Base-by-base conservation (phyloP, 2,329 filamentous ascomycete genomes). In the Hypoxylon sp. region DNA sequence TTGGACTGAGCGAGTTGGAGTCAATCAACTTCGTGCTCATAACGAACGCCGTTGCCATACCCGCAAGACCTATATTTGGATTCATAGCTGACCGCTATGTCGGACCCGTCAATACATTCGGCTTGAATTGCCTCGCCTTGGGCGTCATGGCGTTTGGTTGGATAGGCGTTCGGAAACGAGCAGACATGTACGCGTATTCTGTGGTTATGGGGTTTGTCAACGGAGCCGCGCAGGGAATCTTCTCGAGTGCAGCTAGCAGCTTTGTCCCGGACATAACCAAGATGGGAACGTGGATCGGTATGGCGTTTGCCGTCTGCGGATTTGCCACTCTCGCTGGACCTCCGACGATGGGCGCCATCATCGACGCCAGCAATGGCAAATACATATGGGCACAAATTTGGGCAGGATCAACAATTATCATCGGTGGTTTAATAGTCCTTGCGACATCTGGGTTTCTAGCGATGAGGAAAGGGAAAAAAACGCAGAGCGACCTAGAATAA, bases 11-110 rank as follows among this genome's bases (percentile, higher is more conserved):
- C 12, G 78, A 79, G 16, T 70, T 72, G 0, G 73, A 78, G 3
- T 82, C 80, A 0, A 76, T 85, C 60, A 78, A 79, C 41, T 73
- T 87, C 7, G 73, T 88, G 5, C 72, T 88, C 15, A 75, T 85
- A 17, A 75, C 83, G 11, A 86, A 86, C 59, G 82, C 76, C 4
- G 69, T 83, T 9, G 82, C 82, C 0, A 73, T 87, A 1, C 66
- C 80, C 0, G 80, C 78, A 5, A 78, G 84, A 0, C 68, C 84
- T 3, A 49, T 86, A 1, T 78, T 80, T 0, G 79, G 78, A 2
- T 78, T 73, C 48, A 67, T 87, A 2, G 82, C 82, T 0, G 82
- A 87, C 59, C 73, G 65, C 0, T 74, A 70, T 38, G 70, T 78
- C 16, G 84, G 83, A 0, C 74, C 81, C 0, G 71, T 86, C 20